These are phyloP conservation scores for Mortierella hygrophila DNA, from an alignment of 192 early-diverging fungal genomes.

Conservation along the genomic window DNA sequence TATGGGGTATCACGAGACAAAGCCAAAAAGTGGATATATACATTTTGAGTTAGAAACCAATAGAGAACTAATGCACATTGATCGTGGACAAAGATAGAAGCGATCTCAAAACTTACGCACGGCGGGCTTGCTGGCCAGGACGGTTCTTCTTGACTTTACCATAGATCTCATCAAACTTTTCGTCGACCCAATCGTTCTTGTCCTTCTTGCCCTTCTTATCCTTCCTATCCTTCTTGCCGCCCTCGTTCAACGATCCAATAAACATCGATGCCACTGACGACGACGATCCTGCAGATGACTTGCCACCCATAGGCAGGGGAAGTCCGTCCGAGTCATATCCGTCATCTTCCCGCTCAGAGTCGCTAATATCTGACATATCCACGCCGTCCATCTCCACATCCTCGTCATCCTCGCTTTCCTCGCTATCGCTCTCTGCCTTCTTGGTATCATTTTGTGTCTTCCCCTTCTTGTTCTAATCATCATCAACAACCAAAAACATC, in stretches of 20 bases:
- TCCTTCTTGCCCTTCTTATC: conserved; percentile 48
- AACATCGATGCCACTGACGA: conserved; percentile 39
- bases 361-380: conserved; percentile 37
- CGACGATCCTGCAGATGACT: conserved; percentile 14
- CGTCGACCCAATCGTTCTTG: conserved; percentile 54
- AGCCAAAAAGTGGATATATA: neutral
- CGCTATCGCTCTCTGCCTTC: conserved; percentile 35
- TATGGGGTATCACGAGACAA: neutral
- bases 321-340: conserved; percentile 54
- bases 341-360: conserved; percentile 33
- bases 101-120: conserved; percentile 35
- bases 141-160: conserved; percentile 65
- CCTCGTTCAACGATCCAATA: conserved; percentile 44
- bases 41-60: neutral
- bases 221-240: conserved; percentile 47
- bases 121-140: conserved; percentile 67
- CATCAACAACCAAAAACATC: neutral
- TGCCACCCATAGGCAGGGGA: conserved; percentile 31
- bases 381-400: conserved; percentile 23
- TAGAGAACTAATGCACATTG: neutral
- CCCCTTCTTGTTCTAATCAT: conserved; percentile 28
- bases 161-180: conserved; percentile 66
- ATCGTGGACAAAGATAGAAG: neutral
- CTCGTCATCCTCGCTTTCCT: conserved; percentile 32
- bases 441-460: conserved; percentile 43